These are phyloP conservation scores for Kluyveromyces nonfermentans DNA, from an alignment of 805 yeast genomes.

Conservation along the genomic window DNA sequence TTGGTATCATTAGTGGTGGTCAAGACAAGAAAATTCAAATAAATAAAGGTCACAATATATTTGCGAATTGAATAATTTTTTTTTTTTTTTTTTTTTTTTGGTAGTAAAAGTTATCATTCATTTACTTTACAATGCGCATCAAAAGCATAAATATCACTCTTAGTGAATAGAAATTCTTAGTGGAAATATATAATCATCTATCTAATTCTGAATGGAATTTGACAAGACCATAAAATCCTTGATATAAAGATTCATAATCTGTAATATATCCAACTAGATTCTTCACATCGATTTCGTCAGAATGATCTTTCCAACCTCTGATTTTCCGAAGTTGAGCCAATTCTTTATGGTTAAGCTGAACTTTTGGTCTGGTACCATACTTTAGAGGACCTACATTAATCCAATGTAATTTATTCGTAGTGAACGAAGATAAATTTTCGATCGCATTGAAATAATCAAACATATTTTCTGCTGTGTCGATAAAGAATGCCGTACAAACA, in stretches of 20 bases:
- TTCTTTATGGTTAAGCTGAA: constrained; percentile 70
- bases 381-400: constrained; percentile 87
- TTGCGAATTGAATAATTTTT: constrained; percentile 12
- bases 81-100: too few relatives aligned
- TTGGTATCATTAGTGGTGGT: constrained; percentile 89
- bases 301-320: constrained; percentile 55
- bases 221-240: constrained; percentile 62
- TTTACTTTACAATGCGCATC: too few relatives aligned
- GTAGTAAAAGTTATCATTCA: too few relatives aligned
- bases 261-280: constrained; percentile 58
- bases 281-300: constrained; percentile 22
- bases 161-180: not conserved
- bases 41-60: constrained; percentile 39
- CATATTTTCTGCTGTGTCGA: constrained; percentile 87
- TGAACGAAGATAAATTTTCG: constrained; percentile 33
- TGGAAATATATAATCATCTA: constrained; percentile 2
- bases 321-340: constrained; percentile 39
- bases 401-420: constrained; percentile 53
- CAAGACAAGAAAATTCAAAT: constrained; percentile 89
- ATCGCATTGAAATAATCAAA: constrained; percentile 67
- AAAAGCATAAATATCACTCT: not conserved
- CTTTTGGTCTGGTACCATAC: constrained; percentile 77
- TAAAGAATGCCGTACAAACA: constrained; percentile 63
- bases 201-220: constrained; percentile 26
- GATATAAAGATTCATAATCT: constrained; percentile 59